These are phyloP conservation scores for Diaporthe sp. DNA, from an alignment of 2,329 filamentous ascomycete genomes.

Conservation along the genomic window DNA sequence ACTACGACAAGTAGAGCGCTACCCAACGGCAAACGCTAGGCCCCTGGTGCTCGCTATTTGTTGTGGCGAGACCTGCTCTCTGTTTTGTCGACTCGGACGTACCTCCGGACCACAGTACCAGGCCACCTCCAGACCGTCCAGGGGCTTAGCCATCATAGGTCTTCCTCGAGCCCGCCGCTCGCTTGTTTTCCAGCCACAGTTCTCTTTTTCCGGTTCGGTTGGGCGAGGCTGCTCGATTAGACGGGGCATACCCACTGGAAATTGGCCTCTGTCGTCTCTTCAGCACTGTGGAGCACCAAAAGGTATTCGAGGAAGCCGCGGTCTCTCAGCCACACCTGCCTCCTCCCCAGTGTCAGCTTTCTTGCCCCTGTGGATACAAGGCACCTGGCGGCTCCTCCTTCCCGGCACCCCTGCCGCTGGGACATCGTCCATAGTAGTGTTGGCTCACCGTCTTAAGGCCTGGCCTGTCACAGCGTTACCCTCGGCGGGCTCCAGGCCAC, in stretches of 20 bases:
- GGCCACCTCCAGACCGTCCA: constrained; percentile 1
- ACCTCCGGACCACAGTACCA: neutral
- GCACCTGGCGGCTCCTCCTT: constrained; percentile 26
- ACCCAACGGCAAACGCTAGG: neutral
- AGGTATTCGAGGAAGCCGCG: constrained; percentile 13
- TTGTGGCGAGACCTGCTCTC: constrained; percentile 19
- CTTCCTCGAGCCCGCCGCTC: constrained; percentile 1
- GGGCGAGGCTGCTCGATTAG: neutral
- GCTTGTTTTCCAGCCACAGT: neutral
- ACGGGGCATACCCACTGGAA: neutral
- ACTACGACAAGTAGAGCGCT: neutral
- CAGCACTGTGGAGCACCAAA: constrained; percentile 1
- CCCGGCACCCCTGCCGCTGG: constrained; percentile 25
- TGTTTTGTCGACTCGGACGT: neutral
- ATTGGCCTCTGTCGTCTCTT: neutral
- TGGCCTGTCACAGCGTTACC: constrained; percentile 25
- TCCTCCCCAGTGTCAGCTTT: constrained; percentile 20
- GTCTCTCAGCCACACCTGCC: constrained; percentile 22
- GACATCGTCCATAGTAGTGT: constrained; percentile 21
- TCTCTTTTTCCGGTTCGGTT: neutral
- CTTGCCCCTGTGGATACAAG: constrained; percentile 25
- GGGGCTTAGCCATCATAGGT: neutral
- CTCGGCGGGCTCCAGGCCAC: constrained; percentile 14
- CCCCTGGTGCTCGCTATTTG: neutral
- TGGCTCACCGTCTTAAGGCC: constrained; percentile 12